Evolutionary conservation across 202 grass and related monocot genomes (phyloP).

Genomic region (Eragrostis tef): DNA sequence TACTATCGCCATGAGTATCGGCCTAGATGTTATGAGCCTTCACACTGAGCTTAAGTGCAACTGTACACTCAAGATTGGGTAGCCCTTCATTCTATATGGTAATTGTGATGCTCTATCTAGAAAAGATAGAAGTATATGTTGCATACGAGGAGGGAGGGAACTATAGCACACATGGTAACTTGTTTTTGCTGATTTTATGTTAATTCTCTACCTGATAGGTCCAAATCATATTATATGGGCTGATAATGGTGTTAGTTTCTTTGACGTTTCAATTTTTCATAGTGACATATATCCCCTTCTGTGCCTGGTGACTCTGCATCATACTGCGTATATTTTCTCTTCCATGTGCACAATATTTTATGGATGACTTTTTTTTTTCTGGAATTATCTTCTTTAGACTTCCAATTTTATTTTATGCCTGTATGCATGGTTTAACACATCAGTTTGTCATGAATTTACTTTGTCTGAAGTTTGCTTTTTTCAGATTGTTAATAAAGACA

Average conservation of each 20-base stretch:
- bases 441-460: constrained; percentile 38
- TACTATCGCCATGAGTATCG: too few species aligned
- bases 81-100: neutral
- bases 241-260: neutral
- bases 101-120: neutral
- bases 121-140: constrained; percentile 21
- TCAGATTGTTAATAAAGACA: constrained; percentile 82
- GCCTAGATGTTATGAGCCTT: too few species aligned
- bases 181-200: constrained; percentile 25
- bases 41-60: constrained; percentile 13
- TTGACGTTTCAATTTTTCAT: constrained; percentile 30
- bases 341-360: constrained; percentile 21
- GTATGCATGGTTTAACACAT: constrained; percentile 8
- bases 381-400: neutral
- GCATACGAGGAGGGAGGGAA: constrained; percentile 16
- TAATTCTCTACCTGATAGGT: constrained; percentile 15
- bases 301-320: neutral
- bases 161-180: constrained; percentile 8
- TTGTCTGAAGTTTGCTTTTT: constrained; percentile 51
- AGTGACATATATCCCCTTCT: constrained; percentile 16
- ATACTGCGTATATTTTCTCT: constrained; percentile 16
- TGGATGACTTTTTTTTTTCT: constrained; percentile 2
- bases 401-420: constrained; percentile 23
- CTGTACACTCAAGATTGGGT: constrained; percentile 20
- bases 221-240: constrained; percentile 10